Percentiles rank a stretch among this genome's conserved stretches.
Conservation (phyloP, 73 alveolate species). For the Paramecium tetraurelia region DNA sequence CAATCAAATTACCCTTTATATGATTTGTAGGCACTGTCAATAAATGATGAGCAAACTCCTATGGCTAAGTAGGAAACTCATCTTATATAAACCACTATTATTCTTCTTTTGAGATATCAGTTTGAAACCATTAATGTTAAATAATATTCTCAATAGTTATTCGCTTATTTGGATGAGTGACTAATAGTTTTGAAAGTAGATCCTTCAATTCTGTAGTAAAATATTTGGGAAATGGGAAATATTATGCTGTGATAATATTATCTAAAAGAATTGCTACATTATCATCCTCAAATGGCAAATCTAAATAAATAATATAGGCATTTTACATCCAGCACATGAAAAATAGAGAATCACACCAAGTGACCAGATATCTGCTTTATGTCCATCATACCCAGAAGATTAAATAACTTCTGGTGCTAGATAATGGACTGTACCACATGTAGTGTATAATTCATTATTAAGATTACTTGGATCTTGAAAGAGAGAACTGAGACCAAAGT, state of each 20-base stretch:
- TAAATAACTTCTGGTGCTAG: slow-evolving; percentile 66
- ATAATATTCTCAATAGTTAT: slow-evolving; percentile 25
- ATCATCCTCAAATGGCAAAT: slow-evolving; percentile 67
- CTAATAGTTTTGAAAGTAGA: slow-evolving; percentile 1
- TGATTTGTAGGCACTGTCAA: background rate
- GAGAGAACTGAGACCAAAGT: slow-evolving; percentile 82
- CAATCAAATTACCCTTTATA: background rate
- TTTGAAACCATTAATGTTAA: slow-evolving; percentile 60
- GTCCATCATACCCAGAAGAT: slow-evolving; percentile 65
- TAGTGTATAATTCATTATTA: slow-evolving; percentile 56
- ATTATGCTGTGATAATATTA: slow-evolving; percentile 48
- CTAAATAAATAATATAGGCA: background rate
- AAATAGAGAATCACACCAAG: slow-evolving; percentile 60
- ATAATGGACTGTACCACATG: slow-evolving; percentile 72
- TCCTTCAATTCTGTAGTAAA: slow-evolving; percentile 49
- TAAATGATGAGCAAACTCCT: background rate
- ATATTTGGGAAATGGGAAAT: slow-evolving; percentile 52
- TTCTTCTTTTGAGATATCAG: slow-evolving; percentile 55
- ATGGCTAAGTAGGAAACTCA: background rate
- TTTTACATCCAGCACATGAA: slow-evolving; percentile 57
- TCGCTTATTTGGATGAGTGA: slow-evolving; percentile 54
- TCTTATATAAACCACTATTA: slow-evolving; percentile 4
- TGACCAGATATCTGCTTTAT: slow-evolving; percentile 68
- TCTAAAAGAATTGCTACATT: slow-evolving; percentile 61
- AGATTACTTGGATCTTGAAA: slow-evolving; percentile 48